phyloP scores from a whole-genome alignment of 306 rosid genomes.

The Malus fusca region DNA sequence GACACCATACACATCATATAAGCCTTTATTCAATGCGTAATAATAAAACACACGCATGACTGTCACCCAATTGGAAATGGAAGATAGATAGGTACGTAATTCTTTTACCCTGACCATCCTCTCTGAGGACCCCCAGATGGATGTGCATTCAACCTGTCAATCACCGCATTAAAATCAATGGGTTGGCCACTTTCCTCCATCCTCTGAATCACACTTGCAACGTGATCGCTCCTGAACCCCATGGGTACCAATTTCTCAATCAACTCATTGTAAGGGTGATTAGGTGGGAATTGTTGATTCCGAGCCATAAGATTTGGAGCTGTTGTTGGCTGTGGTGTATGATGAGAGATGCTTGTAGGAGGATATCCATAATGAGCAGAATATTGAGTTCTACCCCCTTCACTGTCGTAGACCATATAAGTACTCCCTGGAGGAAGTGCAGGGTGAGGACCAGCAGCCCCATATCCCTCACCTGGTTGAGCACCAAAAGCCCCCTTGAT shows the following conservation, averaged over 20 bases:
- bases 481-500: constrained; percentile 52
- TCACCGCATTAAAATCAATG: constrained; percentile 77
- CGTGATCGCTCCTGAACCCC: constrained; percentile 87
- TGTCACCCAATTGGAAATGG: constrained; percentile 14
- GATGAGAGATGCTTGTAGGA: constrained; percentile 58
- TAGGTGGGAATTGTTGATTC: constrained; percentile 57
- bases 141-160: constrained; percentile 75
- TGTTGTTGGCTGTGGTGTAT: constrained; percentile 36
- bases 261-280: constrained; percentile 74
- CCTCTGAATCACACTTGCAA: constrained; percentile 75
- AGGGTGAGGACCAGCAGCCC: constrained; percentile 41
- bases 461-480: constrained; percentile 56
- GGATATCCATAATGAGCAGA: constrained; percentile 70
- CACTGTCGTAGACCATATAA: constrained; percentile 81
- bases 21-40: constrained; percentile 83
- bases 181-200: constrained; percentile 94
- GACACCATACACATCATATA: constrained; percentile 15
- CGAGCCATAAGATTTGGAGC: constrained; percentile 44
- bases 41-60: constrained; percentile 75
- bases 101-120: constrained; percentile 64
- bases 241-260: constrained; percentile 73
- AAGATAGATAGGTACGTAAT: constrained; percentile 1
- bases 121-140: constrained; percentile 65
- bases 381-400: constrained; percentile 59
- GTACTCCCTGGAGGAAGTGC: constrained; percentile 55